A percentile compares a stretch with the other conserved stretches of the same genome.
Conservation (phyloP, 108 stramenopile species). For the Nitzschia palea region DNA sequence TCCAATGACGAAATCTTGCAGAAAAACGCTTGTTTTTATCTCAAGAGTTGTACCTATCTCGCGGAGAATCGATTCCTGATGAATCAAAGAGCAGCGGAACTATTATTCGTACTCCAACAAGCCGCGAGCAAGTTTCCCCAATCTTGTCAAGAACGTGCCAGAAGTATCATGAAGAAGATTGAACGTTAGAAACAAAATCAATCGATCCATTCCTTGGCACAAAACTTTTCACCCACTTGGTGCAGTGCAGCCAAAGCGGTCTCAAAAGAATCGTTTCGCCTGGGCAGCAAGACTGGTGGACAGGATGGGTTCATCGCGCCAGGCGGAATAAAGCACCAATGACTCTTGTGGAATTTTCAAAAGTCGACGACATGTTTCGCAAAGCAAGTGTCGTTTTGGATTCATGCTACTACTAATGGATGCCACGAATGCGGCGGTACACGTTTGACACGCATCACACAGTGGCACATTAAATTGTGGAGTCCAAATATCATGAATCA, state of each 20-base stretch:
- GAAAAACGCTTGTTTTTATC: constrained; percentile 32
- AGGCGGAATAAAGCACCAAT: constrained; percentile 14
- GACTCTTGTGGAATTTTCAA: constrained; percentile 1
- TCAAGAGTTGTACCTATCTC: constrained; percentile 30
- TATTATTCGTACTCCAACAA: constrained; percentile 10
- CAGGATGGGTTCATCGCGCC: constrained; percentile 28
- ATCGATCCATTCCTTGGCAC: not conserved
- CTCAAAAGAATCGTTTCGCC: too few relatives aligned
- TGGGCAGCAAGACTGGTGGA: constrained; percentile 1
- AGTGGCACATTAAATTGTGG: constrained; percentile 12
- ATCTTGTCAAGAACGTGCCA: constrained; percentile 17
- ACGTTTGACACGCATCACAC: constrained; percentile 47
- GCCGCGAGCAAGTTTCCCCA: constrained; percentile 27
- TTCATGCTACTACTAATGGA: constrained; percentile 20
- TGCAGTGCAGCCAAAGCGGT: too few relatives aligned
- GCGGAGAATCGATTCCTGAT: constrained; percentile 24
- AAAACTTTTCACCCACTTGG: too few relatives aligned
- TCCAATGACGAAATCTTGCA: constrained; percentile 25
- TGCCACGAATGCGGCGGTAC: constrained; percentile 23
- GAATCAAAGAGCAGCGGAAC: not conserved
- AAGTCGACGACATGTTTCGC: constrained; percentile 28
- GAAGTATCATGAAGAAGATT: constrained; percentile 12
- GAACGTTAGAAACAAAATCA: not conserved
- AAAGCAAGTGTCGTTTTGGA: constrained; percentile 21
- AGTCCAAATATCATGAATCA: constrained; percentile 58